Evolutionary conservation across 2,329 filamentous ascomycete species (phyloP).

Genomic region (Trichoderma sp.): DNA sequence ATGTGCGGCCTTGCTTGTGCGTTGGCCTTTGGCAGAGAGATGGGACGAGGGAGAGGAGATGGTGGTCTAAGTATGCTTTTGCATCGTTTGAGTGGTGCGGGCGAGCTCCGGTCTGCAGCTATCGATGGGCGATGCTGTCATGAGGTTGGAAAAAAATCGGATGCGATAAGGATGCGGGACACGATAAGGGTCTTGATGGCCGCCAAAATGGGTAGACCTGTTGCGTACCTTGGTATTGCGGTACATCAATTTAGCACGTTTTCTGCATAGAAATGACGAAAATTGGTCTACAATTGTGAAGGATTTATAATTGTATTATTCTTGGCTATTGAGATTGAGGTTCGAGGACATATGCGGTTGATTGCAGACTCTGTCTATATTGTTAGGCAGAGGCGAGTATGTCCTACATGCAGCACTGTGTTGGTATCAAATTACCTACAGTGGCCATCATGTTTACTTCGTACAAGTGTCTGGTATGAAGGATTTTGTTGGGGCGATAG

Average conservation of each 20-base stretch:
- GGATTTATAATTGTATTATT: not conserved
- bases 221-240: not conserved
- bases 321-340: not conserved
- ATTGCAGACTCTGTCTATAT: not conserved
- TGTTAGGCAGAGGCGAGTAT: not conserved
- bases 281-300: not conserved
- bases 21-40: not conserved
- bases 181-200: slow-evolving; percentile 21
- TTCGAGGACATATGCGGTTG: not conserved
- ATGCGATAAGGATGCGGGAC: slow-evolving; percentile 26
- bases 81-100: not conserved
- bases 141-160: slow-evolving; percentile 24
- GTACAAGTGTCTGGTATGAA: not conserved
- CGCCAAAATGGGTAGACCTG: not conserved
- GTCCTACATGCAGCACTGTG: not conserved
- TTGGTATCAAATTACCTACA: not conserved
- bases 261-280: not conserved
- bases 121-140: not conserved
- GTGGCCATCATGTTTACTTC: not conserved
- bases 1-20: not conserved
- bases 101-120: not conserved
- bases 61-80: not conserved
- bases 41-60: not conserved
- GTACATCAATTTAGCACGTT: not conserved
- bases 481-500: not conserved